Percentiles rank a stretch among this genome's conserved stretches.
phyloP scores from a whole-genome alignment of 306 rosid species.

The Castanospermum australe region DNA sequence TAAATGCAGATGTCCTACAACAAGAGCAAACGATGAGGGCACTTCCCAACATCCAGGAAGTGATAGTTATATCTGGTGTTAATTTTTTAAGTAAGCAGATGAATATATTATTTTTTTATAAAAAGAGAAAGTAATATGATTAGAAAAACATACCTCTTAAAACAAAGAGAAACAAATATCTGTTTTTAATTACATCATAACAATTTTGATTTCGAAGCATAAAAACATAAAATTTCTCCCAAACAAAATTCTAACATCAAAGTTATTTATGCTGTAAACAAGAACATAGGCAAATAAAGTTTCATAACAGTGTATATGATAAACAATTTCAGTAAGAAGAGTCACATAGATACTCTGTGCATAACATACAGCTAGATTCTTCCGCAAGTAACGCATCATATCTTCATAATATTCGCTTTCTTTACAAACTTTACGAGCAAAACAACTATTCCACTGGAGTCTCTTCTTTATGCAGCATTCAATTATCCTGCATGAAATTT shows the following conservation, averaged over 20 bases:
- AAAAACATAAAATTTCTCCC: neutral
- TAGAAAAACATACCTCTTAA: neutral
- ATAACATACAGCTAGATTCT: conserved; percentile 79
- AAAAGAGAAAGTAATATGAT: neutral
- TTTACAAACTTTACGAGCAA: conserved; percentile 83
- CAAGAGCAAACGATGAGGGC: conserved; percentile 20
- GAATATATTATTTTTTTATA: neutral
- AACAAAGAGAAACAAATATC: conserved; percentile 7
- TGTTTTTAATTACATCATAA: neutral
- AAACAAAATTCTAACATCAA: neutral
- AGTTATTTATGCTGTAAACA: conserved; percentile 9
- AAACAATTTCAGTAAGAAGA: conserved; percentile 19
- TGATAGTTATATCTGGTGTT: neutral
- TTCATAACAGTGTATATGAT: conserved; percentile 1
- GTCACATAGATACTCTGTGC: conserved; percentile 17
- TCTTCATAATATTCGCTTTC: conserved; percentile 96
- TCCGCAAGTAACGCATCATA: conserved; percentile 90
- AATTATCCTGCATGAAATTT: conserved; percentile 60
- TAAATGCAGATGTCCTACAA: conserved; percentile 27
- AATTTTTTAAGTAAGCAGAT: neutral
- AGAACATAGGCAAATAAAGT: neutral
- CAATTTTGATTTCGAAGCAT: neutral
- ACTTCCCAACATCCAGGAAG: neutral
- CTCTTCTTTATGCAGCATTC: conserved; percentile 90
- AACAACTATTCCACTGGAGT: conserved; percentile 86